A percentile compares a stretch with the other conserved stretches of the same genome.
Conservation (phyloP, 768 basidiomycete genomes). For the Boletus bicolor region DNA sequence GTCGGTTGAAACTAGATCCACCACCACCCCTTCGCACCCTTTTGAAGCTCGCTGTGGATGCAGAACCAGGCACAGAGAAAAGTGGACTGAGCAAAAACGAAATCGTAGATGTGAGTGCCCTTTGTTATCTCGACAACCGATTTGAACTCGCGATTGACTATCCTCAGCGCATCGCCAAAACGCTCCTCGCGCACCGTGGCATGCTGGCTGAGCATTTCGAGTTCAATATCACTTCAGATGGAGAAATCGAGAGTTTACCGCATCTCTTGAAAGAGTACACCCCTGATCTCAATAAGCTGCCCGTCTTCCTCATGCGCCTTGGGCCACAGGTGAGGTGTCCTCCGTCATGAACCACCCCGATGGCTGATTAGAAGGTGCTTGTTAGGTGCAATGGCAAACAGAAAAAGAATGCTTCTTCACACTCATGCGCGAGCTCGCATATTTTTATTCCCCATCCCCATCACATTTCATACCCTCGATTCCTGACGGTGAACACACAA, state of each 20-base stretch:
- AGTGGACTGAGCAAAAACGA: conserved; percentile 55
- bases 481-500: conserved; percentile 34
- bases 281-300: conserved; percentile 88
- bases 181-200: conserved; percentile 57
- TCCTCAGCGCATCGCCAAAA: conserved; percentile 59
- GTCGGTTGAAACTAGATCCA: conserved; percentile 76
- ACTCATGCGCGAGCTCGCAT: conserved; percentile 86
- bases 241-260: conserved; percentile 73
- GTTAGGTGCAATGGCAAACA: conserved; percentile 82
- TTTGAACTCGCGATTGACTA: neutral
- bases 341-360: neutral
- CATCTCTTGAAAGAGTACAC: conserved; percentile 82
- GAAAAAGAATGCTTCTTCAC: conserved; percentile 84
- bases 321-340: conserved; percentile 70
- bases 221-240: conserved; percentile 62
- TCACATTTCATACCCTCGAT: conserved; percentile 16
- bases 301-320: conserved; percentile 84
- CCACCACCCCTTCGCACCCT: conserved; percentile 70
- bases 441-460: conserved; percentile 71
- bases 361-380: neutral
- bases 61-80: conserved; percentile 46
- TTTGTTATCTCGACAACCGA: neutral
- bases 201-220: conserved; percentile 96
- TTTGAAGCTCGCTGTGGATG: conserved; percentile 76
- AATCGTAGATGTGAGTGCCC: conserved; percentile 64